A percentile compares a stretch with the other conserved stretches of the same genome.
Evolutionary conservation across 768 basidiomycete species (phyloP).

Genomic region (Atractiella rhizophila): DNA sequence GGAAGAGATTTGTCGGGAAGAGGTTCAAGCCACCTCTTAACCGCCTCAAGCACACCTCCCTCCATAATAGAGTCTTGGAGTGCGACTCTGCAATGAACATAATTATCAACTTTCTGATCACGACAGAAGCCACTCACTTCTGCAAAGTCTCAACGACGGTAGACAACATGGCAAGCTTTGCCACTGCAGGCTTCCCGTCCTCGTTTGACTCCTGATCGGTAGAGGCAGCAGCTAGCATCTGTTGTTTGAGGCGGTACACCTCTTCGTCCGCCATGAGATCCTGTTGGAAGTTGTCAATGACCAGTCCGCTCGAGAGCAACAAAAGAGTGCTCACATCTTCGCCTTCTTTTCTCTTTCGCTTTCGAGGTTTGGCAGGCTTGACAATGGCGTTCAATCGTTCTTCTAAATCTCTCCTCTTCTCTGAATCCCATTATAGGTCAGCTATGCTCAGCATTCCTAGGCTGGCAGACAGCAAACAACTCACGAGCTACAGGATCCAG

Average conservation of each 20-base stretch:
- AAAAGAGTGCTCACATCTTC: constrained; percentile 7
- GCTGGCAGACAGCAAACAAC: too few species aligned
- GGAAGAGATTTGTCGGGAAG: constrained; percentile 77
- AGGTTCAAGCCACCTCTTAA: constrained; percentile 76
- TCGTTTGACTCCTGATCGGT: constrained; percentile 57
- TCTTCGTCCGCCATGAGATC: constrained; percentile 36
- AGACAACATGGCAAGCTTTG: constrained; percentile 60
- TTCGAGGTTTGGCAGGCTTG: constrained; percentile 41
- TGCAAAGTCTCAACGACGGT: constrained; percentile 77
- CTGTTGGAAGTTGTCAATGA: not conserved
- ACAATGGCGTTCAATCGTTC: constrained; percentile 67
- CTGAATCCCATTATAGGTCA: constrained; percentile 24
- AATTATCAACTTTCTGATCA: not conserved
- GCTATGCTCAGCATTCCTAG: too few species aligned
- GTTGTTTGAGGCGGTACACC: constrained; percentile 60
- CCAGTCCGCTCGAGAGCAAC: not conserved
- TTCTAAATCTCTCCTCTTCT: constrained; percentile 48
- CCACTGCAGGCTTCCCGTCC: constrained; percentile 52
- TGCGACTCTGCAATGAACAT: not conserved
- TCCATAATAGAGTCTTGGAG: constrained; percentile 62
- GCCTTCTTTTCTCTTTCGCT: constrained; percentile 11
- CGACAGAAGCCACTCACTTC: constrained; percentile 35
- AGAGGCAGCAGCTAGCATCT: constrained; percentile 65
- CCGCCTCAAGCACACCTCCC: constrained; percentile 74
- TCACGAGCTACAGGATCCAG: too few species aligned